These are phyloP conservation scores for Phycomyces blakesleeanus DNA, from an alignment of 192 early-diverging fungal species.

Conservation along the genomic window DNA sequence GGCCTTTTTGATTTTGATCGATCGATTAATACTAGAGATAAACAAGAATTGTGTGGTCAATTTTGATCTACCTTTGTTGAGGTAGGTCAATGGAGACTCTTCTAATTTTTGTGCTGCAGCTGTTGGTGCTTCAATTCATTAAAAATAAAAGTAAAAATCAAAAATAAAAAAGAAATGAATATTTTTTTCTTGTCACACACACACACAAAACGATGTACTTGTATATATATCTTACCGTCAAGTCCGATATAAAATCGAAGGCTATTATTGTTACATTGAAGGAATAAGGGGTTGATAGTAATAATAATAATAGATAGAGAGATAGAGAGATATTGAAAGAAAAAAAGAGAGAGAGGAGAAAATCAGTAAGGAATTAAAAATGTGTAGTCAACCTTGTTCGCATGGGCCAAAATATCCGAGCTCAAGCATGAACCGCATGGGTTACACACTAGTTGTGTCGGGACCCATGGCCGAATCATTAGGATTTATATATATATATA, in stretches of 20 bases:
- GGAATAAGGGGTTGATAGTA: neutral
- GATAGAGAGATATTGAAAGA: neutral
- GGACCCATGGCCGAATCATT: too few species aligned
- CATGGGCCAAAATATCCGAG: neutral
- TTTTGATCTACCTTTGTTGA: conserved; percentile 61
- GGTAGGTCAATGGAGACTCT: conserved; percentile 61
- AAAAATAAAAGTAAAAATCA: too few species aligned
- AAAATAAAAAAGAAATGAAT: neutral
- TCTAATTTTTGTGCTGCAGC: conserved; percentile 50
- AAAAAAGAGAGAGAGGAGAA: neutral
- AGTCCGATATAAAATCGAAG: neutral
- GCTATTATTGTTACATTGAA: neutral
- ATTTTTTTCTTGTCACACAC: neutral
- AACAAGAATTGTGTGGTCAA: neutral
- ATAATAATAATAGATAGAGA: too few species aligned
- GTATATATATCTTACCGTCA: neutral
- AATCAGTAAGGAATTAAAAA: neutral
- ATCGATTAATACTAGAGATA: neutral
- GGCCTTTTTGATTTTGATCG: conserved; percentile 44
- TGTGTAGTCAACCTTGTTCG: too few species aligned
- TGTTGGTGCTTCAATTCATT: conserved; percentile 39
- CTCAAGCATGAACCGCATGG: conserved; percentile 1
- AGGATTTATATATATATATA: too few species aligned
- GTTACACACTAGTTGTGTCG: neutral
- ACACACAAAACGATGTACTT: neutral